Base-by-base conservation (phyloP, 345 rosid species). In the Psidium guajava region DNA sequence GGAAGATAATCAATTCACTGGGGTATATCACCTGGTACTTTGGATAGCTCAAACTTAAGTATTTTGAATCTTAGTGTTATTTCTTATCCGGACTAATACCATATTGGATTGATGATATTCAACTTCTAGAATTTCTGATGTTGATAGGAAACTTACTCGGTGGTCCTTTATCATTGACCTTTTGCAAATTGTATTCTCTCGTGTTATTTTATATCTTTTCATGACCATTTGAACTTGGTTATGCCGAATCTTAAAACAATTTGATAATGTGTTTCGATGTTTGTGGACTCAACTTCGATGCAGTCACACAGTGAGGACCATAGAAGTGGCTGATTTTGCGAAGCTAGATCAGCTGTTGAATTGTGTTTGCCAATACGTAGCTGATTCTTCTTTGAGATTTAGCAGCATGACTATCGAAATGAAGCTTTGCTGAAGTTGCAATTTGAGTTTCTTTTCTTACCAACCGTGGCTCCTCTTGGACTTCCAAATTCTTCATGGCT, bases 221-320 rank as follows among this genome's bases (percentile, higher is more conserved):
- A 57, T 57, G 15, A 57, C 15, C 6, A 15, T 57, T 57, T 57
- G 3, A 56, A 56, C 27, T 24, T 56, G 36, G 18, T 12, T n/a
- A 59, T 6, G 73, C 13, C 9, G 14, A 24, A 24, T 56, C 0
- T 1, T 10, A 24, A 56, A 56, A 24, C 27, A 10, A 56, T 24
- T 56, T 24, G 27, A 56, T 24, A 56, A 4, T 56, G 27, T 56
- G 59, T 24, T 56, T 27, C 27, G 11, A 22, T 5, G 1, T 4
- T 0, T 24, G 22, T 10, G 59, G 13, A 56, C 27, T 9, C 24
- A 9, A 56, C 6, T 56, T 24, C 27, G 0, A 24, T 56, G 59
- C 27, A 24, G 59, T 56, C 1, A 0, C 0, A 58, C 0, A 14
- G 0, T 58, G 0, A 27, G 8, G 15, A 3, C 74, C 74, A 15